Evolutionary conservation across 2,329 filamentous ascomycete genomes (phyloP).

Genomic region (Neopestalotiopsis sp.): DNA sequence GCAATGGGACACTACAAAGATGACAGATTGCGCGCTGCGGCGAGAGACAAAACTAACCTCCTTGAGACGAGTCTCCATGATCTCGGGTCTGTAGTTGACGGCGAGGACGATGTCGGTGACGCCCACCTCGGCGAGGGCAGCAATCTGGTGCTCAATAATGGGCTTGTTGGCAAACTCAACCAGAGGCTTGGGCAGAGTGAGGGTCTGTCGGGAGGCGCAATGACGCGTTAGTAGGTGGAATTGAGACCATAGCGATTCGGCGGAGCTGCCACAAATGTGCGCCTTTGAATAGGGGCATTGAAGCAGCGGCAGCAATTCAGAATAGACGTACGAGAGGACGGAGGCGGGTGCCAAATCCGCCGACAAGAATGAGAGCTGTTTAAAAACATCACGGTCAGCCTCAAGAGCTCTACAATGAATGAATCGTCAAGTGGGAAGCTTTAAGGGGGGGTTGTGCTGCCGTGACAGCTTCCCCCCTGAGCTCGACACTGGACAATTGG

Average conservation of each 20-base stretch:
- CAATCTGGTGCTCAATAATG: slow-evolving; percentile 98
- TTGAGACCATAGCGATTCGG: background rate
- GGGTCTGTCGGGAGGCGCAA: slow-evolving; percentile 65
- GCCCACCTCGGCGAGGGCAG: slow-evolving; percentile 89
- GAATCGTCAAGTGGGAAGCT: background rate
- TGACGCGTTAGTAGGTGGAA: slow-evolving; percentile 26
- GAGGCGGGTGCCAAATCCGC: slow-evolving; percentile 97
- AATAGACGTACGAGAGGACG: slow-evolving; percentile 80
- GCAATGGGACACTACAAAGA: slow-evolving; percentile 6
- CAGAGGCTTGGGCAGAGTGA: slow-evolving; percentile 95
- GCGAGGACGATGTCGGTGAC: slow-evolving; percentile 98
- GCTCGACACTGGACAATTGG: too few species aligned
- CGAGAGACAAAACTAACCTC: slow-evolving; percentile 64
- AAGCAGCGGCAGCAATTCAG: background rate
- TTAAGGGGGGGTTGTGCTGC: background rate
- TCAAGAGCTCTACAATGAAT: background rate
- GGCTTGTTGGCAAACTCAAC: slow-evolving; percentile 99
- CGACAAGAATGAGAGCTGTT: slow-evolving; percentile 95
- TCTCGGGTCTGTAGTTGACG: slow-evolving; percentile 97
- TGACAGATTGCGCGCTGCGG: slow-evolving; percentile 15
- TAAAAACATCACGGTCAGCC: slow-evolving; percentile 27
- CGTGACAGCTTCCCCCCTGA: background rate
- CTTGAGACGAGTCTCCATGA: slow-evolving; percentile 93
- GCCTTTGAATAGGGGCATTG: background rate
- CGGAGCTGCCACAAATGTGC: background rate